Base-by-base conservation (phyloP, 2,329 filamentous ascomycete genomes). In the Trichoderma pleuroti region DNA sequence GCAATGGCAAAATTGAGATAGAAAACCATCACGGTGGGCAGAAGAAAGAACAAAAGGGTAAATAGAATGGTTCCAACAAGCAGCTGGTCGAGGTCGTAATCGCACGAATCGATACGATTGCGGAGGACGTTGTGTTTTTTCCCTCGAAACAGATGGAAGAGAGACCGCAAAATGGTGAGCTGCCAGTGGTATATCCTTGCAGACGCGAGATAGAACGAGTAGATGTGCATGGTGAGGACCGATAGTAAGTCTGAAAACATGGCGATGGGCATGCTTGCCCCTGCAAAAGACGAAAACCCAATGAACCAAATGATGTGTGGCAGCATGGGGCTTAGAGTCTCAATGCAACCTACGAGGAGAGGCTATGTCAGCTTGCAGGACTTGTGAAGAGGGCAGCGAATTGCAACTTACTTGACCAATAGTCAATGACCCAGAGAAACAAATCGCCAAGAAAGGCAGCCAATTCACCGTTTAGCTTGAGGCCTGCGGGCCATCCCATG, bases 141-240 rank as follows among this genome's bases (percentile, higher is more conserved):
- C 71, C 96, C 97, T 36, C 95, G 93, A 79, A 99, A 99, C 11
- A 99, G 90, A 79, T 99, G 97, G 81, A 99, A 99, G n/a, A 99
- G 89, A 12, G 95, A 98, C 74, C 95, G 91, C 74, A 99, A 91
- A 73, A 99, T 98, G 4, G 92, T 97, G 72, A 99, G 90, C 81
- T 99, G 96, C 96, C 96, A 99, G 82, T 98, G 94, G 81, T 95
- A 99, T 77, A 99, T 98, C 65, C 96, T 91, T 3, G 96, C 96
- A 10, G 94, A 97, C 18, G 97, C 95, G 70, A 98, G 91, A 81
- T 99, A 99, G 80, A 99, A 99, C 1, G 92, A 97, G 84, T 98
- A 97, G 70, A 99, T 98, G 81, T 99, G 96, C 42, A 99, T 84
- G 1, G 97, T 99, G 72, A 98, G 85, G 60, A 97, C 86, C 2